phyloP scores from a whole-genome alignment of 2,329 filamentous ascomycete genomes.

The Chrysoporthe puriensis region DNA sequence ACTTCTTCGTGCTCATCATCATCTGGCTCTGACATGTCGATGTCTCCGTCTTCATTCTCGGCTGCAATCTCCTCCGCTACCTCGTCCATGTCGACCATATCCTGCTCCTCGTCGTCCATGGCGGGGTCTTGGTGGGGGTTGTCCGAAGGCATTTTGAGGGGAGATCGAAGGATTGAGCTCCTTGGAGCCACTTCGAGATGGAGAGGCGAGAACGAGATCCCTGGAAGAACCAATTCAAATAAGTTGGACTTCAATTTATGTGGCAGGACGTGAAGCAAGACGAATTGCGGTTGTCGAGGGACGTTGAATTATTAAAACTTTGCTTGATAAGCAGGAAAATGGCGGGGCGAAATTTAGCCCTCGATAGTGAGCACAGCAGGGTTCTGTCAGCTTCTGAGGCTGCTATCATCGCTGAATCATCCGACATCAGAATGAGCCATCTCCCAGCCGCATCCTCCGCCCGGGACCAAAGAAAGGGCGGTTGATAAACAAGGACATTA shows the following conservation, averaged over 20 bases:
- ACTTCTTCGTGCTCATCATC: slow-evolving; percentile 67
- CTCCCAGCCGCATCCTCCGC: too few relatives aligned
- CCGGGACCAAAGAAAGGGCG: too few relatives aligned
- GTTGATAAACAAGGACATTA: too few relatives aligned
- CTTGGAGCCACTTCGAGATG: not conserved
- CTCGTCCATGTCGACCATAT: slow-evolving; percentile 77
- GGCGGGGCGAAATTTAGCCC: slow-evolving; percentile 21
- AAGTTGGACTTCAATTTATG: slow-evolving; percentile 1
- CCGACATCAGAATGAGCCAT: slow-evolving; percentile 11
- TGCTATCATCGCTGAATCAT: slow-evolving; percentile 1
- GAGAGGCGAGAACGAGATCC: not conserved
- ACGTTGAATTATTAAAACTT: slow-evolving; percentile 28
- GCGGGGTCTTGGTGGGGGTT: slow-evolving; percentile 45
- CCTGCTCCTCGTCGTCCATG: slow-evolving; percentile 64
- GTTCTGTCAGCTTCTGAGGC: not conserved
- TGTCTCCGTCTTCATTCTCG: slow-evolving; percentile 54
- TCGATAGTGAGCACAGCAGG: slow-evolving; percentile 12
- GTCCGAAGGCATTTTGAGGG: slow-evolving; percentile 31
- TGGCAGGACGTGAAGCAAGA: not conserved
- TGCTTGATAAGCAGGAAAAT: slow-evolving; percentile 28
- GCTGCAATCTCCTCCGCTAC: slow-evolving; percentile 74
- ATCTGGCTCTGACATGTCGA: slow-evolving; percentile 37
- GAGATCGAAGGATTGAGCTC: not conserved
- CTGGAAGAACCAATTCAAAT: too few relatives aligned
- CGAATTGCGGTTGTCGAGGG: not conserved